Evolutionary conservation across 2,329 filamentous ascomycete species (phyloP).

Genomic region (Alternaria incomplexa): DNA sequence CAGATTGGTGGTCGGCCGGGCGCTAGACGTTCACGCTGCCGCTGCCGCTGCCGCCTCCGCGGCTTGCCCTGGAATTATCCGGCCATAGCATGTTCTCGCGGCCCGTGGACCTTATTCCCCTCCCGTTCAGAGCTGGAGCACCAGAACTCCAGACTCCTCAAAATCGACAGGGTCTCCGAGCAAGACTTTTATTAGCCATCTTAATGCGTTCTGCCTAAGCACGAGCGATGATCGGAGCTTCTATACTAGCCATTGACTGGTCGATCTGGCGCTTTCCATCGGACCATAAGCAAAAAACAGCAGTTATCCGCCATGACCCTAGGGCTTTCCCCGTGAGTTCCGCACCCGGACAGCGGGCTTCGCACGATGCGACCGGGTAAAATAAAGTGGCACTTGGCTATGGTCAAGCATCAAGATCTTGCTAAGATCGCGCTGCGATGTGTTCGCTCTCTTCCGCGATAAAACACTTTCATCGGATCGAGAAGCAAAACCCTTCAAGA

Average conservation of each 20-base stretch:
- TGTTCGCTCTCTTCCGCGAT: neutral
- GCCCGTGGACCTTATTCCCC: conserved; percentile 5
- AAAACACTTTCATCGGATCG: neutral
- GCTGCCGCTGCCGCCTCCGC: conserved; percentile 2
- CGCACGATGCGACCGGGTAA: conserved; percentile 7
- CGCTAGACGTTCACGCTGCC: conserved; percentile 2
- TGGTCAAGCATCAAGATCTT: neutral
- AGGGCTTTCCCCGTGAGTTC: neutral
- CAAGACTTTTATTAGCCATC: neutral
- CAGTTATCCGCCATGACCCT: neutral
- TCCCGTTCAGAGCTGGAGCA: neutral
- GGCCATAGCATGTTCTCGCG: conserved; percentile 3
- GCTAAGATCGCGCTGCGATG: neutral
- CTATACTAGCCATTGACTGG: neutral
- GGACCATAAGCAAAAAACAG: conserved; percentile 3
- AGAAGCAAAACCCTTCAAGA: neutral
- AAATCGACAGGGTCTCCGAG: neutral
- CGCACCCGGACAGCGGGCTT: neutral
- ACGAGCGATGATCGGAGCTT: neutral
- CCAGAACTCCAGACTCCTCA: neutral
- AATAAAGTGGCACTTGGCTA: neutral
- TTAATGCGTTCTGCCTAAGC: neutral
- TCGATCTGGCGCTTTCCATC: neutral
- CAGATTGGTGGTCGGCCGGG: neutral
- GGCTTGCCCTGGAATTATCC: conserved; percentile 6